These are phyloP conservation scores for Ophiostoma perfectum DNA, from an alignment of 2,329 filamentous ascomycete genomes.

Conservation along the genomic window DNA sequence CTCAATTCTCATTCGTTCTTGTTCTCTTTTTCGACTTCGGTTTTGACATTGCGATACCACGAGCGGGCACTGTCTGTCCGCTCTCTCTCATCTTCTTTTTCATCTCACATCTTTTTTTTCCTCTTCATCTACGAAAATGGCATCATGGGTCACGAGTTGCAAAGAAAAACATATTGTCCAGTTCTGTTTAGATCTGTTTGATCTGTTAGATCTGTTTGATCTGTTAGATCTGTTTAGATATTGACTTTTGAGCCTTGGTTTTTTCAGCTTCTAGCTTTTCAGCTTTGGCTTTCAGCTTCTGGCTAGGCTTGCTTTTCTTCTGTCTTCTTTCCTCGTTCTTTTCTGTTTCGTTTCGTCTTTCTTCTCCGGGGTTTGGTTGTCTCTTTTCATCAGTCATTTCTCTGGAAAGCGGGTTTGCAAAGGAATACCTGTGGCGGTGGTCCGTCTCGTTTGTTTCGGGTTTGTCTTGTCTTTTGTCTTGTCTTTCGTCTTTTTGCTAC, in stretches of 20 bases:
- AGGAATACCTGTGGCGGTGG: conserved; percentile 11
- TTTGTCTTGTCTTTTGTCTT: conserved; percentile 17
- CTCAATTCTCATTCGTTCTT: conserved; percentile 28
- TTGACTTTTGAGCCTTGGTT: no score
- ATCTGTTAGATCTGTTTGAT: conserved; percentile 36
- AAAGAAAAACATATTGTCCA: conserved; percentile 42
- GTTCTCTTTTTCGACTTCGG: not conserved
- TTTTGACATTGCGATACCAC: conserved; percentile 32
- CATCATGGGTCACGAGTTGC: conserved; percentile 9
- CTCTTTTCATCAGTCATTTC: conserved; percentile 25
- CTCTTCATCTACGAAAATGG: conserved; percentile 1
- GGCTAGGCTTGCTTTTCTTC: conserved; percentile 17
- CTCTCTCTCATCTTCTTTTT: conserved; percentile 34
- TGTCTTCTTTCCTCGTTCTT: not conserved
- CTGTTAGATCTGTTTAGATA: conserved; percentile 27
- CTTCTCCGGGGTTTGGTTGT: conserved; percentile 29
- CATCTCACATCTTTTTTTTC: conserved; percentile 27
- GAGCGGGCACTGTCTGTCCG: conserved; percentile 38
- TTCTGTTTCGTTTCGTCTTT: not conserved
- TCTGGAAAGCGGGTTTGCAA: conserved; percentile 11
- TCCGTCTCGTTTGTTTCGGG: conserved; percentile 9
- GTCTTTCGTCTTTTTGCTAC: conserved; percentile 14
- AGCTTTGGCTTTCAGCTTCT: no score
- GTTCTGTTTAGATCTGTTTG: conserved; percentile 42
- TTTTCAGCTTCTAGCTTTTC: no score